phyloP scores from a whole-genome alignment of 2,329 filamentous ascomycete genomes.

The Coniochaeta prunicola region DNA sequence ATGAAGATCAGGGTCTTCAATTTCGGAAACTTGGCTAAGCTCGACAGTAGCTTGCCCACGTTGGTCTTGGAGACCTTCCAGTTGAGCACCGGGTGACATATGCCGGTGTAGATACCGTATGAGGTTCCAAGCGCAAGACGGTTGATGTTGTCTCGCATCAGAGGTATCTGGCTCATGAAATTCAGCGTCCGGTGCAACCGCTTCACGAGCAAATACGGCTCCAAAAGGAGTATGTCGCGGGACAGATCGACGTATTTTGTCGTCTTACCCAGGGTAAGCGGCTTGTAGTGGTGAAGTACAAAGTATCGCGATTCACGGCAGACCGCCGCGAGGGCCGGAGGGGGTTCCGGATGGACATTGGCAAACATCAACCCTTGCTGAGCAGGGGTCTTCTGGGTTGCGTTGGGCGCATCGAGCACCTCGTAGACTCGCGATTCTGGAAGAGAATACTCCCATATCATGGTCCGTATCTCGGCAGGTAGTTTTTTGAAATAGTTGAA shows the following conservation, averaged over 20 bases:
- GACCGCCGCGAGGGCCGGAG: constrained; percentile 33
- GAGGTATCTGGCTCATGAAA: constrained; percentile 37
- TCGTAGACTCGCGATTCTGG: constrained; percentile 38
- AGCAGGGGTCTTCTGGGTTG: constrained; percentile 29
- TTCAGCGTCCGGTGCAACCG: constrained; percentile 36
- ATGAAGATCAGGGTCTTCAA: constrained; percentile 35
- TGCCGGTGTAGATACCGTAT: constrained; percentile 36
- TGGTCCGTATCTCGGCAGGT: constrained; percentile 35
- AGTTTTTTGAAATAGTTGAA: constrained; percentile 24
- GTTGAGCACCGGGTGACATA: constrained; percentile 37
- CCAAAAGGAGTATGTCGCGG: constrained; percentile 37
- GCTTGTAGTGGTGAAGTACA: constrained; percentile 34
- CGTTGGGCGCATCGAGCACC: constrained; percentile 35
- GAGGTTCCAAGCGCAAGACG: constrained; percentile 37
- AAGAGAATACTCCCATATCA: constrained; percentile 38
- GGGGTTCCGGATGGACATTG: constrained; percentile 36
- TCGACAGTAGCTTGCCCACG: constrained; percentile 32
- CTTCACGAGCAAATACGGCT: constrained; percentile 40
- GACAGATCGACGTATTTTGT: constrained; percentile 39
- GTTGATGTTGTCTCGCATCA: constrained; percentile 31
- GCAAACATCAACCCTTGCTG: constrained; percentile 38
- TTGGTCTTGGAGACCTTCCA: constrained; percentile 35
- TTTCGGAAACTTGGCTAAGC: constrained; percentile 30
- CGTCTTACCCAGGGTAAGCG: constrained; percentile 34
- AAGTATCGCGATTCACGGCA: constrained; percentile 36